phyloP scores from a whole-genome alignment of 129 eudicot genomes.

The Saposhnikovia divaricata region DNA sequence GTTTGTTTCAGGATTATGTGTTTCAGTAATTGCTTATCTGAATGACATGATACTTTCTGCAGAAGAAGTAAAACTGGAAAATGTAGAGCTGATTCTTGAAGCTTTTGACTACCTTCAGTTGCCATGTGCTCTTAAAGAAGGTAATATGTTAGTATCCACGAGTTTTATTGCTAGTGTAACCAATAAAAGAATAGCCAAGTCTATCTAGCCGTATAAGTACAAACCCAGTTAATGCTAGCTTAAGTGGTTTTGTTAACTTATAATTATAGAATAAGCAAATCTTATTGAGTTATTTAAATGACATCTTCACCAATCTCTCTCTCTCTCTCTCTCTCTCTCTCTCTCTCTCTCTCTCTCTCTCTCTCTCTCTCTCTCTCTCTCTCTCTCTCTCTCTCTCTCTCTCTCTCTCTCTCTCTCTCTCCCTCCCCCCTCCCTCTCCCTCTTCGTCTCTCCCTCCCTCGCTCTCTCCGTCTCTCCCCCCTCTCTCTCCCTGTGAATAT shows the following conservation, averaged over 20 bases:
- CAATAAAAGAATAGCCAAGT: not conserved
- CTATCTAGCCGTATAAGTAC: not conserved
- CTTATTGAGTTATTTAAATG: not conserved
- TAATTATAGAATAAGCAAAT: not conserved
- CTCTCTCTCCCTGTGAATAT: too few species aligned
- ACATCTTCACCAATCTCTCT: not conserved
- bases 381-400: too few species aligned
- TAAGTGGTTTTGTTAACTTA: not conserved
- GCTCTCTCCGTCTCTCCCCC: too few species aligned
- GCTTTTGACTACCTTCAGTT: conserved; percentile 94
- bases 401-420: too few species aligned
- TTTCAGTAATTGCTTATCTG: conserved; percentile 9
- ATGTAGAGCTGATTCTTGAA: conserved; percentile 92
- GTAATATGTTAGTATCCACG: conserved; percentile 17
- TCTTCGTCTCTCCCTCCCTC: too few species aligned
- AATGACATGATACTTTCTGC: conserved; percentile 24
- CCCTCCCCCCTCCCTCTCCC: too few species aligned
- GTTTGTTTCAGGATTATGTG: not conserved
- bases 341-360: too few species aligned
- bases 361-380: too few species aligned
- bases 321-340: too few species aligned
- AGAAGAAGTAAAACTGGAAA: conserved; percentile 90
- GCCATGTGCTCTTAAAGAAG: conserved; percentile 90
- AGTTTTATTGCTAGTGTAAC: not conserved
- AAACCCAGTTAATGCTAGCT: not conserved